These are phyloP conservation scores for Cutaneotrichosporon sp. DNA, from an alignment of 1,284 basidiomycete genomes.

Conservation along the genomic window DNA sequence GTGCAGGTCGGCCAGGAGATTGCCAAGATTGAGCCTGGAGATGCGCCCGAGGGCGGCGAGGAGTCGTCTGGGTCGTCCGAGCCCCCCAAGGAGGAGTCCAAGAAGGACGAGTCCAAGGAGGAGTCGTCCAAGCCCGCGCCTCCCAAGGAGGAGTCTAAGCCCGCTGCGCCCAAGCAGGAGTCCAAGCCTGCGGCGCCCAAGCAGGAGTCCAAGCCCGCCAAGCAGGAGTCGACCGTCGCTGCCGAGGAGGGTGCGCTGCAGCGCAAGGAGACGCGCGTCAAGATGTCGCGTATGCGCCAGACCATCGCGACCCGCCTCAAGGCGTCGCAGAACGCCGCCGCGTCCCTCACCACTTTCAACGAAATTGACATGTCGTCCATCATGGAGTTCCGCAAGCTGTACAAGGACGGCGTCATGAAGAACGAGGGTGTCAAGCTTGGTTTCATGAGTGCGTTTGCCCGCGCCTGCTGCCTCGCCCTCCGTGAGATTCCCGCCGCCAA, in stretches of 20 bases:
- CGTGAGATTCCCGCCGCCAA: slow-evolving; percentile 93
- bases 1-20: slow-evolving; percentile 93
- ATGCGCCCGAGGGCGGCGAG: slow-evolving; percentile 49
- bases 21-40: slow-evolving; percentile 83
- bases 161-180: slow-evolving; percentile 46
- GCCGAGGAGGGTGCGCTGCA: slow-evolving; percentile 59
- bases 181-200: slow-evolving; percentile 12
- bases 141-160: slow-evolving; percentile 49
- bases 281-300: slow-evolving; percentile 96
- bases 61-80: slow-evolving; percentile 32
- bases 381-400: slow-evolving; percentile 87
- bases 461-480: slow-evolving; percentile 77
- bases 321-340: slow-evolving; percentile 95
- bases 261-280: slow-evolving; percentile 84
- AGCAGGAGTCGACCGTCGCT: slow-evolving; percentile 39
- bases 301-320: slow-evolving; percentile 97
- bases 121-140: slow-evolving; percentile 45
- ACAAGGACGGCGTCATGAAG: slow-evolving; percentile 92
- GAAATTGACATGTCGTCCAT: slow-evolving; percentile 98
- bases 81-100: slow-evolving; percentile 48
- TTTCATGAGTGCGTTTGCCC: slow-evolving; percentile 96
- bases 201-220: slow-evolving; percentile 18
- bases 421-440: slow-evolving; percentile 94
- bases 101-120: slow-evolving; percentile 28
- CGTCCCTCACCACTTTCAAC: slow-evolving; percentile 97